phyloP scores from a whole-genome alignment of 2,329 filamentous ascomycete species.

The Teratosphaeria viscida region DNA sequence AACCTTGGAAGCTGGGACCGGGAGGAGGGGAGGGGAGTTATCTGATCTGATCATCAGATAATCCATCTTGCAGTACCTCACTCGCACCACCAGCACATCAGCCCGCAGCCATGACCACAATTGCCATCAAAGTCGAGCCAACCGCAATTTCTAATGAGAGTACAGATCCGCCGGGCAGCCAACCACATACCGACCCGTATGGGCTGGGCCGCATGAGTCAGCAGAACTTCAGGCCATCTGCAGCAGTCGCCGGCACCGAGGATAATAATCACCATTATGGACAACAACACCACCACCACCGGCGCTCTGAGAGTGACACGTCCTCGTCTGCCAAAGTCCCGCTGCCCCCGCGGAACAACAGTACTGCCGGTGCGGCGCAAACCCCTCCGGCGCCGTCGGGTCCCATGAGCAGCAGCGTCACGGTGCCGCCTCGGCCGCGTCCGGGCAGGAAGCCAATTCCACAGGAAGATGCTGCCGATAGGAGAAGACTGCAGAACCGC shows the following conservation, averaged over 20 bases:
- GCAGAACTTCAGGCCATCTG: not conserved
- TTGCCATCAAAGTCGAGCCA: not conserved
- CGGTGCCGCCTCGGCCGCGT: conserved; percentile 36
- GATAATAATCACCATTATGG: not conserved
- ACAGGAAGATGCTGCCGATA: conserved; percentile 82
- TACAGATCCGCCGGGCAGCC: not conserved
- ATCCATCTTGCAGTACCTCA: not conserved
- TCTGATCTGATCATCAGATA: not conserved
- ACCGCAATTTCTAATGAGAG: not conserved
- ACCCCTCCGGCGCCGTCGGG: conserved; percentile 11
- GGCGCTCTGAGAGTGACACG: not conserved
- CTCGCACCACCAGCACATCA: not conserved
- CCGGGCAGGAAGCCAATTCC: conserved; percentile 72
- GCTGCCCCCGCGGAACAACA: not conserved
- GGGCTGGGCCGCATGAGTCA: not conserved
- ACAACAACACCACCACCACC: not conserved
- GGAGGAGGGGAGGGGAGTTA: not conserved
- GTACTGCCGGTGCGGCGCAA: not conserved
- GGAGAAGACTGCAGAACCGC: conserved; percentile 89
- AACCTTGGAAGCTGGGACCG: too few relatives aligned
- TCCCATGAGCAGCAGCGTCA: conserved; percentile 29
- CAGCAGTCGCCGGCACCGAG: not conserved
- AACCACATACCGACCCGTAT: not conserved
- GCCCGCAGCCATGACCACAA: not conserved
- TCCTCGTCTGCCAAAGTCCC: not conserved